Evolutionary conservation across 2,329 filamentous ascomycete species (phyloP), one percentile per base, ranked within the genome.

Genomic region (Xylariaceae sp.): DNA sequence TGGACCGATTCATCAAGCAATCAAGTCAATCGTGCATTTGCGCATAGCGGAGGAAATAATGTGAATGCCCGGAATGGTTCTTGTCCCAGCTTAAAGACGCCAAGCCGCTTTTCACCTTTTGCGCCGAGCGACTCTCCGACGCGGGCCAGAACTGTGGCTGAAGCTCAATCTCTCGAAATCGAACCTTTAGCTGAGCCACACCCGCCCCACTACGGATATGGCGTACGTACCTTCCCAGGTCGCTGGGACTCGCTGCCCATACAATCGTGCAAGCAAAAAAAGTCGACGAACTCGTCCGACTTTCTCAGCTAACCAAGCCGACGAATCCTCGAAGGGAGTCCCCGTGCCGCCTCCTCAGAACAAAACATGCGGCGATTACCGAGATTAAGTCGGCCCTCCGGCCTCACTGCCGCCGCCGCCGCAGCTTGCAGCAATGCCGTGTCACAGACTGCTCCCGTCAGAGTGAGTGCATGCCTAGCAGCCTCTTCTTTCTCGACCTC

Each of bases 291-390:
- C 13, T 45, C 42, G 37, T 42, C 13, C 37, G 10, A 45, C 9
- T 6, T 45, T 45, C 13, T 54, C 11, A 42, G 37, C 37, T 42
- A 42, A 39, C 37, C 37, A 42, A 42, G 9, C 37, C 3, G 37
- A n/a, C n/a, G n/a, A n/a, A n/a, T 18, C 17, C 17, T 18, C 17
- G 17, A 18, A 18, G 17, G 37, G 37, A 42, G 37, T 42, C 37
- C 5, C 23, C 23, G 23, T 34, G n/a, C 47, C 17, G 13, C 17
- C 47, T 30, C 5, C 47, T 11, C 17, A 3, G 6, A 45, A 59
- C 52, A 17, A 49, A 69, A 49, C 51, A 70, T 73, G 71, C 67
- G 70, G 48, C 66, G 69, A 42, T 69, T 72, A 72, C 55, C 69
- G 35, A 66, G 69, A 57, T 56, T 72, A 45, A 64, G 65, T 57